These are phyloP conservation scores for Colletotrichum tabaci DNA, from an alignment of 2,329 filamentous ascomycete genomes.

Conservation along the genomic window DNA sequence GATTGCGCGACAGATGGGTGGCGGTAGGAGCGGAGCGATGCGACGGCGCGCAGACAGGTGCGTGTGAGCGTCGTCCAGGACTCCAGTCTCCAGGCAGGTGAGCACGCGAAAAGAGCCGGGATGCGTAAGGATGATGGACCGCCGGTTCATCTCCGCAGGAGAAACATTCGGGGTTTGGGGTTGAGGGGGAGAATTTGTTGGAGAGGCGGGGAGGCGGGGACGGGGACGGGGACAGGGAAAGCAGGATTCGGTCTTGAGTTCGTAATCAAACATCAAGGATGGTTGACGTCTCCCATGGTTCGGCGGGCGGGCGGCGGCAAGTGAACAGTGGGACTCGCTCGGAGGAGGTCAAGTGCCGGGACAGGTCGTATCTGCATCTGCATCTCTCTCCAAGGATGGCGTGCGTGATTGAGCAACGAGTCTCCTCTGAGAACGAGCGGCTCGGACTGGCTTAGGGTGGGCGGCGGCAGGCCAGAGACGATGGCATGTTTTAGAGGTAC, in stretches of 20 bases:
- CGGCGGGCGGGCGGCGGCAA: conserved; percentile 18
- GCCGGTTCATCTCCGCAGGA: conserved; percentile 37
- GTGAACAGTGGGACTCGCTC: conserved; percentile 9
- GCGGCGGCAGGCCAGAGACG: neutral
- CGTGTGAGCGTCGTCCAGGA: neutral
- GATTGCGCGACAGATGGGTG: conserved; percentile 17
- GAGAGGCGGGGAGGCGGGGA: conserved; percentile 24
- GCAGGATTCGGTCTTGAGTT: conserved; percentile 8
- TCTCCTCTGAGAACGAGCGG: neutral
- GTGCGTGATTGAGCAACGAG: neutral
- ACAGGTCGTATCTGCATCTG: conserved; percentile 28
- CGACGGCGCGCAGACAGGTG: conserved; percentile 4
- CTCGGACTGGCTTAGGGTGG: conserved; percentile 6
- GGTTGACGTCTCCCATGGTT: neutral
- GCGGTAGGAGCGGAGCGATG: conserved; percentile 28
- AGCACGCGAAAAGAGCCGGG: conserved; percentile 35
- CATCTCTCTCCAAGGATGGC: no score
- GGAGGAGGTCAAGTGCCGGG: conserved; percentile 26
- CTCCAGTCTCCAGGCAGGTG: conserved; percentile 1
- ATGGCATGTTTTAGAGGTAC: conserved; percentile 14
- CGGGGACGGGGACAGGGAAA: neutral
- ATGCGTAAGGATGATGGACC: conserved; percentile 24
- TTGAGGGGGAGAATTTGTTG: conserved; percentile 22
- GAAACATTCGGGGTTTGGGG: conserved; percentile 34
- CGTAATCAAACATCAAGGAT: neutral